Conservation (phyloP, 805 yeast species). For the Starmerella lactis-condensi region DNA sequence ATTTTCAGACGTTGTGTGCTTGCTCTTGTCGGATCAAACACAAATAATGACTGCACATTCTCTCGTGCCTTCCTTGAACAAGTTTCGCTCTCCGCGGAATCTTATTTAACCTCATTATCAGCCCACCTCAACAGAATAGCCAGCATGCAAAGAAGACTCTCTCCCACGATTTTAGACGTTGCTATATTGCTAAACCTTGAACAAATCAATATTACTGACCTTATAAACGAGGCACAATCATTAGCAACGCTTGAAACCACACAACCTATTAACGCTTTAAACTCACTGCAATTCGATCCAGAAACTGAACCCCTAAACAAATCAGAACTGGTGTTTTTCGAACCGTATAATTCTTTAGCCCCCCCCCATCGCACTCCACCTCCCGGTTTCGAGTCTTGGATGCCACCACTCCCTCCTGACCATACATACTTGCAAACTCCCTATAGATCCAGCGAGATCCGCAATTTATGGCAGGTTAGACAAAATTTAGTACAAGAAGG, state of each 20-base stretch:
- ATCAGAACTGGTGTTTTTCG: constrained; percentile 36
- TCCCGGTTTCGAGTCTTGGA: constrained; percentile 46
- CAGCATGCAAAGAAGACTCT: constrained; percentile 21
- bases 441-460: constrained; percentile 37
- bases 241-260: constrained; percentile 12
- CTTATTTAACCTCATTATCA: constrained; percentile 17
- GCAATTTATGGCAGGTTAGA: constrained; percentile 54
- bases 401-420: constrained; percentile 85
- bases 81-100: constrained; percentile 21
- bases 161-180: constrained; percentile 22
- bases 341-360: constrained; percentile 32
- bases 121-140: constrained; percentile 17
- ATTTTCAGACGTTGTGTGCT: constrained; percentile 18
- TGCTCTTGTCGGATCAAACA: constrained; percentile 14
- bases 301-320: constrained; percentile 23
- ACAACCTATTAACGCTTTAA: constrained; percentile 15
- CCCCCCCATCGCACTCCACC: constrained; percentile 30
- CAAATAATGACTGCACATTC: constrained; percentile 9
- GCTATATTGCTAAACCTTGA: constrained; percentile 19
- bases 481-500: constrained; percentile 66
- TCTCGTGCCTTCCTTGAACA: constrained; percentile 19
- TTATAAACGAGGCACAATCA: constrained; percentile 18
- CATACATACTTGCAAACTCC: constrained; percentile 77
- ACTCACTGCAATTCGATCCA: constrained; percentile 17
- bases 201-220: constrained; percentile 19